Evolutionary conservation across 176 grass and related monocot species (phyloP).

Genomic region (Zea luxurians): DNA sequence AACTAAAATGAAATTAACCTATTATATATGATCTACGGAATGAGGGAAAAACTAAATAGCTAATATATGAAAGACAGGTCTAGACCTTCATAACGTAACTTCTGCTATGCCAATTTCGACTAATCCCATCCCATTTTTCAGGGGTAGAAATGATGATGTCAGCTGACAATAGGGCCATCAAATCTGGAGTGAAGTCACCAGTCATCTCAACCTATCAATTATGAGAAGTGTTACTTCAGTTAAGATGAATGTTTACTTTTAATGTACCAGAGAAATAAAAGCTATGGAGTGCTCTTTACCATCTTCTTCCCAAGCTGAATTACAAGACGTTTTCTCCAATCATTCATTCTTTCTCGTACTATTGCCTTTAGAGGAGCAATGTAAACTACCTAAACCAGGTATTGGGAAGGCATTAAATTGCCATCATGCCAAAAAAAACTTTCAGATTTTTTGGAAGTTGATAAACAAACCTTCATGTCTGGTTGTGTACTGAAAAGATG

Average conservation of each 20-base stretch:
- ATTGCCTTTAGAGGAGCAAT: constrained; percentile 96
- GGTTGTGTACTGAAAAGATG: constrained; percentile 93
- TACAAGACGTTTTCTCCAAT: constrained; percentile 86
- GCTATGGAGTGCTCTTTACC: constrained; percentile 44
- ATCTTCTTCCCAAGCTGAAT: constrained; percentile 93
- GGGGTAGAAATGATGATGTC: constrained; percentile 99
- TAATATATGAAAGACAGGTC: background rate
- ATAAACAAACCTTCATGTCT: constrained; percentile 81
- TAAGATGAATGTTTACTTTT: constrained; percentile 8
- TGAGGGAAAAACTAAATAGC: background rate
- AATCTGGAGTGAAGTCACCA: constrained; percentile 93
- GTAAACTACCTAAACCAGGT: constrained; percentile 71
- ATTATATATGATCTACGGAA: constrained; percentile 16
- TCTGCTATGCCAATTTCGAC: constrained; percentile 91
- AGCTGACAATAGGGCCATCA: constrained; percentile 84
- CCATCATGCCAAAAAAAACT: background rate
- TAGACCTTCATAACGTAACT: constrained; percentile 95
- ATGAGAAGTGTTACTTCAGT: constrained; percentile 30
- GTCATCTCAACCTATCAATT: constrained; percentile 89
- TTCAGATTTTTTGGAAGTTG: constrained; percentile 5
- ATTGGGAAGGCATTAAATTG: constrained; percentile 23
- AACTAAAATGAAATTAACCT: constrained; percentile 18
- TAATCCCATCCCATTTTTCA: constrained; percentile 99
- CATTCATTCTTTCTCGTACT: constrained; percentile 96
- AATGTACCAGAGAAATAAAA: constrained; percentile 18